Conservation (phyloP, 306 rosid species). For the Urtica urens region DNA sequence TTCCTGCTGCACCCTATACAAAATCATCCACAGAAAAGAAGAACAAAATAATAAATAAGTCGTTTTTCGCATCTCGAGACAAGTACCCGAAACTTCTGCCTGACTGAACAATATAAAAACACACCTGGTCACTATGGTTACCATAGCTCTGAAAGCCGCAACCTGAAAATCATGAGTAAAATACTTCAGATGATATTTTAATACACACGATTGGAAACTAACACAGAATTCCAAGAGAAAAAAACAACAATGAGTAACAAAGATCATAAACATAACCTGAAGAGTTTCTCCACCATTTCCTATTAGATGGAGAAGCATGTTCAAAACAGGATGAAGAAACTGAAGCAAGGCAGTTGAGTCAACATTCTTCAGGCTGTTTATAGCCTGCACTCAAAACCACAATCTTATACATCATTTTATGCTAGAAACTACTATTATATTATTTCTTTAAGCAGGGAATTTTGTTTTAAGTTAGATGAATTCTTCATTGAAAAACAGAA, state of each 20-base stretch:
- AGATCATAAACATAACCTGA: slow-evolving; percentile 47
- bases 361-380: slow-evolving; percentile 96
- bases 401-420: slow-evolving; percentile 14
- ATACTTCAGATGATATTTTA: slow-evolving; percentile 23
- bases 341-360: slow-evolving; percentile 98
- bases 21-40: slow-evolving; percentile 4
- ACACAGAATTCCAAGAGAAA: background rate
- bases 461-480: too few species aligned
- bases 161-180: slow-evolving; percentile 45
- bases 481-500: too few species aligned
- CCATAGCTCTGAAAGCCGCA: slow-evolving; percentile 99
- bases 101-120: slow-evolving; percentile 10
- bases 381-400: slow-evolving; percentile 59
- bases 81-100: slow-evolving; percentile 1
- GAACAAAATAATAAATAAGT: background rate
- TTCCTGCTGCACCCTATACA: slow-evolving; percentile 96
- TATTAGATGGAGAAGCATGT: slow-evolving; percentile 97
- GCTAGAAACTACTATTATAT: background rate
- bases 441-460: too few species aligned
- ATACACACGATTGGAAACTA: slow-evolving; percentile 6
- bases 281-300: slow-evolving; percentile 99
- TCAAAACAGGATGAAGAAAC: slow-evolving; percentile 94
- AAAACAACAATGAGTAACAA: background rate
- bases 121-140: slow-evolving; percentile 90
- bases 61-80: background rate